Base-by-base conservation (phyloP, 2,329 filamentous ascomycete genomes). In the Arthroderma sp. region DNA sequence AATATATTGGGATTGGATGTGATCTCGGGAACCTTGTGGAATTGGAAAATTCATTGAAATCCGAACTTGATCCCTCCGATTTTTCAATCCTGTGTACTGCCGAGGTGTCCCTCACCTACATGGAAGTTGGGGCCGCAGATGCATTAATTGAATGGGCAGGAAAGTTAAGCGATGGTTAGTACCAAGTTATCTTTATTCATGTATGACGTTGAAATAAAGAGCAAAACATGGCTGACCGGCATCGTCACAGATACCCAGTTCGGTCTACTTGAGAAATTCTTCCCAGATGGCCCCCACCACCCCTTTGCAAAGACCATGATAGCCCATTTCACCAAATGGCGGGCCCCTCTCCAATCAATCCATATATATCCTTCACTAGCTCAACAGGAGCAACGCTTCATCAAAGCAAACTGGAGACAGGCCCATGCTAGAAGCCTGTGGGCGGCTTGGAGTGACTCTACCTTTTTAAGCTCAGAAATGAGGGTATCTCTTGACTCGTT, bases 31-130 rank as follows among this genome's bases (percentile, higher is more conserved):
- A 91, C 56, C 75, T 90, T 4, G 66, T 75, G 21, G 76, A 74
- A 15, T 75, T 96, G 8, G 76, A 84, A 58, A 66, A 74, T 4
- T 76, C 81, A 2, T 72, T 95, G 23, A 77, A 77, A 17, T 72
- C 72, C 9, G 76, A 85, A 47, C 67, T 88, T 1, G 74, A 84
- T 39, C 67, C 49, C 49, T 38, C 77, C 1, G 73, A 80, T 6
- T 82, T 80, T 59, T 76, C 79, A 2, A 79, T 95, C 1, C 74
- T 96, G 23, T 95, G 93, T 65, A 80, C 90, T 25, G 90, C 90
- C 0, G 91, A 97, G 71, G 90, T 95, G 13, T 94, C 90, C 2
- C 81, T 95, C 41, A 93, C 89, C 0, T 95, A 95, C 65, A 94
- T 95, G 88, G 83, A 89, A 57, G 81, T 82, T 1, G 70, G 79